These are phyloP conservation scores for Volvariella surrecta DNA, from an alignment of 1,284 basidiomycete species.

Conservation along the genomic window DNA sequence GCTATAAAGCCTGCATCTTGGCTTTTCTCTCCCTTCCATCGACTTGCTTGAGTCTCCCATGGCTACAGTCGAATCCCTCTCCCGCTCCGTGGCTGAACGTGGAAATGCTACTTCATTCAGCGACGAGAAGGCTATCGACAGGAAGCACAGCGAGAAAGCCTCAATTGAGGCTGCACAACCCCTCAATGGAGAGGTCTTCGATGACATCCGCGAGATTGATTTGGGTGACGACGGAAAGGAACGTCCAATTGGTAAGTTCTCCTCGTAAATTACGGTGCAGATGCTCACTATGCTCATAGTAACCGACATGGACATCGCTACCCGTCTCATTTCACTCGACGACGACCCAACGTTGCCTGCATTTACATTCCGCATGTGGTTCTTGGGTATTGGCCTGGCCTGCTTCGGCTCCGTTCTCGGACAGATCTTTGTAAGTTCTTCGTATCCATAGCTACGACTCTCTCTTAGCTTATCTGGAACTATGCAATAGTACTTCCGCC, in stretches of 20 bases:
- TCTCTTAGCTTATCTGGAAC: no score
- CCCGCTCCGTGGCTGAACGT: no score
- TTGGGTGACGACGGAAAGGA: conserved; percentile 29
- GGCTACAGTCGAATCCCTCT: no score
- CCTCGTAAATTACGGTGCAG: neutral
- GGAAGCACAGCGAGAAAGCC: conserved; percentile 14
- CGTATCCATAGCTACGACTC: no score
- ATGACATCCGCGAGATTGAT: conserved; percentile 27
- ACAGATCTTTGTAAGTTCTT: no score
- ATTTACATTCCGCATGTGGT: conserved; percentile 48
- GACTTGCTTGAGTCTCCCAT: no score
- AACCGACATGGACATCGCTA: conserved; percentile 42
- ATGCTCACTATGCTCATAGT: conserved; percentile 3
- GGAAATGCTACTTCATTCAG: no score
- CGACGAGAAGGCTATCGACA: conserved; percentile 8
- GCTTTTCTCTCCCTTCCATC: no score
- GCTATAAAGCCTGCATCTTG: no score
- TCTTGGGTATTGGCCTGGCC: conserved; percentile 54
- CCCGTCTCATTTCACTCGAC: conserved; percentile 40
- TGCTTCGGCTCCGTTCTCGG: conserved; percentile 52
- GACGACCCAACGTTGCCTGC: conserved; percentile 50
- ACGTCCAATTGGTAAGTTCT: conserved; percentile 25
- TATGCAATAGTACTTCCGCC: no score
- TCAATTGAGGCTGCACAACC: conserved; percentile 13
- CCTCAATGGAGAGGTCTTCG: conserved; percentile 22